Conservation (phyloP, 2,329 filamentous ascomycete genomes). For the Ophiostoma ulmi region DNA sequence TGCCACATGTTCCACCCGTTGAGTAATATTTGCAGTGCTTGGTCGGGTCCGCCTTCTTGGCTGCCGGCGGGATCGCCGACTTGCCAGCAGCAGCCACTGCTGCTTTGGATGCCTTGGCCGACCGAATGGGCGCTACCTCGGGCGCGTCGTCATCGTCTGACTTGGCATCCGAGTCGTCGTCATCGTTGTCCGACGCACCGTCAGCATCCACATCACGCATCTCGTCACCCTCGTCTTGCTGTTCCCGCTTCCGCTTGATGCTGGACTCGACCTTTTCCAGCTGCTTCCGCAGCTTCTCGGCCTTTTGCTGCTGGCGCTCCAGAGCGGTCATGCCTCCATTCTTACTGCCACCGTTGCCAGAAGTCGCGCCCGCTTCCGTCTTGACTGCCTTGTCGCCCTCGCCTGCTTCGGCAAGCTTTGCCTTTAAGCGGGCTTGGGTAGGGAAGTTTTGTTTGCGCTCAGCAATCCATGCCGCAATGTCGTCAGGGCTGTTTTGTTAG, state of each 20-base stretch:
- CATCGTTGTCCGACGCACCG: conserved; percentile 25
- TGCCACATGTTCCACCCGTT: conserved; percentile 62
- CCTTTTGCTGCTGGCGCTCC: conserved; percentile 50
- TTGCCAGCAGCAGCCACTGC: conserved; percentile 7
- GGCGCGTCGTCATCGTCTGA: conserved; percentile 51
- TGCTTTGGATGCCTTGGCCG: conserved; percentile 29
- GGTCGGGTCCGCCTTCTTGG: conserved; percentile 56
- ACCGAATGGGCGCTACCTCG: conserved; percentile 52
- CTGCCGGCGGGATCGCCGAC: conserved; percentile 38
- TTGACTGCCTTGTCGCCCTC: conserved; percentile 50
- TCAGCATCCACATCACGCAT: conserved; percentile 47
- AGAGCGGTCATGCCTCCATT: conserved; percentile 39
- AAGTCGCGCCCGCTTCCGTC: conserved; percentile 44
- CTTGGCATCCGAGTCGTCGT: conserved; percentile 43
- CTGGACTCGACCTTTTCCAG: conserved; percentile 67
- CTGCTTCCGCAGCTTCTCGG: conserved; percentile 58
- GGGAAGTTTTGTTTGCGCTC: conserved; percentile 78
- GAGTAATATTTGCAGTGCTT: conserved; percentile 68
- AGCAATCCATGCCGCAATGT: conserved; percentile 73
- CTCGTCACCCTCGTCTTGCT: conserved; percentile 62
- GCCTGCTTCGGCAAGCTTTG: conserved; percentile 47
- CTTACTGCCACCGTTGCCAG: not conserved
- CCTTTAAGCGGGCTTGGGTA: conserved; percentile 64
- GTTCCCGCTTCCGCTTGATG: conserved; percentile 63
- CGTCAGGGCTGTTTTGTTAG: conserved; percentile 47